Evolutionary conservation across 805 yeast species (phyloP), one percentile per base, ranked within the genome.

Genomic region (Wickerhamiella hasegawae): DNA sequence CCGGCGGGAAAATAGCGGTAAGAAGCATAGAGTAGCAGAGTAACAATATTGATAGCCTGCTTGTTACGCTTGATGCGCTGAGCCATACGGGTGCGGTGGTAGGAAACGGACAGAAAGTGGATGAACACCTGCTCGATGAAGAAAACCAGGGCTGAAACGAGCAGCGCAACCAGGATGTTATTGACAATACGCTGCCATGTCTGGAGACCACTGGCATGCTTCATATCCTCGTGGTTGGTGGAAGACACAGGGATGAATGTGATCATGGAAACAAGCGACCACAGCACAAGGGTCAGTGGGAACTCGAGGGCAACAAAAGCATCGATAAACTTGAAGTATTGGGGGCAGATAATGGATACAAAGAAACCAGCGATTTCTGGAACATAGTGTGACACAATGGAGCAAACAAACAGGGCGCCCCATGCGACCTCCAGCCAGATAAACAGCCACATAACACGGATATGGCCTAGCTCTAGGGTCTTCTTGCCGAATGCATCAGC

Each of bases 351-450:
- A 17, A 58, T 42, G 3, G 58, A 52, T 17, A 55, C 40, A 10
- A 58, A 5, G 20, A 48, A 34, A 9, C 49, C 53, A 12, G 42
- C 39, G 2, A 53, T 30, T 21, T 39, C 40, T 5, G 63, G 62
- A 19, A 55, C 32, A 36, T 55, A 44, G 34, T 50, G 58, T n/a
- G 62, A 54, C 21, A 55, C 37, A 4, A 55, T 37, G 15, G 54
- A 42, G 14, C 53, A 40, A n/a, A 57, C 41, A 45, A 51, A 57
- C 28, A 55, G 44, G 10, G 60, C 40, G 6, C 52, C 60, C 63
- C 63, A 59, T 21, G 48, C 54, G 18, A 58, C 54, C 39, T 59
- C 63, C 5, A 55, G 45, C 63, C 63, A 59, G 28, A 59, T 54
- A 39, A 59, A 59, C 19, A 59, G 39, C 62, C 62, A 59, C 49